Evolutionary conservation across 164 flowering plant species (phyloP).

Genomic region (Malania oleifera): DNA sequence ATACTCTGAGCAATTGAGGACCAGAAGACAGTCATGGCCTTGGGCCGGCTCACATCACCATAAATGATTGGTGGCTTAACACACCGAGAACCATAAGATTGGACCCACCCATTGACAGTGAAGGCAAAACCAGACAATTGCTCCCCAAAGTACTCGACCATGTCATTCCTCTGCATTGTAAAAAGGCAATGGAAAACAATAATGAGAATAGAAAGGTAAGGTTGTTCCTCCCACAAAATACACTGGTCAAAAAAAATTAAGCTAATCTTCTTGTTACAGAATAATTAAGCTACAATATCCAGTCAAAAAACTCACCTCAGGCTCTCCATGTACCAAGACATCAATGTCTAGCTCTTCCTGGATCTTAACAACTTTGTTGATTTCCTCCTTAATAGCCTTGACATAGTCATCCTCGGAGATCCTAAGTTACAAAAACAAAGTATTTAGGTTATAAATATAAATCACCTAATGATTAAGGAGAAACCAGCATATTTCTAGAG

Average conservation of each 20-base stretch:
- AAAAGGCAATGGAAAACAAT: background rate
- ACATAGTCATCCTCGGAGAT: slow-evolving; percentile 52
- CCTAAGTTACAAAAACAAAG: slow-evolving; percentile 18
- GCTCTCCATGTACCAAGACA: slow-evolving; percentile 76
- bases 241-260: too few species aligned
- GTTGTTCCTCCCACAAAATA: too few species aligned
- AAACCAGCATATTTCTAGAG: background rate
- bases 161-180: slow-evolving; percentile 51
- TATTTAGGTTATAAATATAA: background rate
- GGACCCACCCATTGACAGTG: slow-evolving; percentile 73
- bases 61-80: slow-evolving; percentile 79
- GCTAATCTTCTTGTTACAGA: too few species aligned
- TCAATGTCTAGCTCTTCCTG: slow-evolving; percentile 78
- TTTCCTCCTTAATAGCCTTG: slow-evolving; percentile 52
- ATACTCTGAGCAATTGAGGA: slow-evolving; percentile 64
- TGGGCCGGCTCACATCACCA: slow-evolving; percentile 80
- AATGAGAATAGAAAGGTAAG: background rate
- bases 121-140: slow-evolving; percentile 69
- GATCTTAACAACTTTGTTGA: slow-evolving; percentile 52
- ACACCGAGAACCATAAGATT: slow-evolving; percentile 76
- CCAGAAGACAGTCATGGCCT: slow-evolving; percentile 78
- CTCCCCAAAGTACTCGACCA: slow-evolving; percentile 80
- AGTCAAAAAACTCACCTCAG: slow-evolving; percentile 40
- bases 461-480: background rate
- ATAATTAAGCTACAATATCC: background rate